Conservation (phyloP, 495 filamentous ascomycete species). For the Xanthoparmelia taractica region DNA sequence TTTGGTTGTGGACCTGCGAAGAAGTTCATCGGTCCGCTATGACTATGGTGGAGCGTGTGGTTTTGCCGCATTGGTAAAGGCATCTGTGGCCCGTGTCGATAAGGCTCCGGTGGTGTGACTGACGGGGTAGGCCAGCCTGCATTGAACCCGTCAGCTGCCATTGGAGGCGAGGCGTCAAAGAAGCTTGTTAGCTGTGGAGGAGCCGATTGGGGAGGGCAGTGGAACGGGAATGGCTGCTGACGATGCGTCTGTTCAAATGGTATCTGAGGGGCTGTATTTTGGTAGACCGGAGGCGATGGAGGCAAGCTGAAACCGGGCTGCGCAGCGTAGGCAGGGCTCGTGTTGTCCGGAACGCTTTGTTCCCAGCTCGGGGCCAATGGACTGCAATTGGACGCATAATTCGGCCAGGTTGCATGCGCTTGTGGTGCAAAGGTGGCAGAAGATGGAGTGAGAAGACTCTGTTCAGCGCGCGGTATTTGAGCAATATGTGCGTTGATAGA, state of each 20-base stretch:
- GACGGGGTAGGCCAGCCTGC: constrained; percentile 16
- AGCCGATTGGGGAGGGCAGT: constrained; percentile 26
- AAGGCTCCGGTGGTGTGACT: constrained; percentile 16
- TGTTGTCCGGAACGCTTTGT: not conserved
- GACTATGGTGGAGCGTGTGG: constrained; percentile 11
- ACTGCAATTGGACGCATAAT: constrained; percentile 9
- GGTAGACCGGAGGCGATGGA: constrained; percentile 7
- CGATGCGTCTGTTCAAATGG: constrained; percentile 6
- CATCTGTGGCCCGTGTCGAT: constrained; percentile 8
- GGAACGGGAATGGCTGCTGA: constrained; percentile 13
- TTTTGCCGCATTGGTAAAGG: constrained; percentile 8
- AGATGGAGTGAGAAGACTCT: constrained; percentile 15
- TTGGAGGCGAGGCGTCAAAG: constrained; percentile 21
- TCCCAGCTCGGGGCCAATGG: constrained; percentile 5
- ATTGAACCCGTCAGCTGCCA: constrained; percentile 15
- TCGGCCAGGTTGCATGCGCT: constrained; percentile 12
- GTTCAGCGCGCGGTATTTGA: constrained; percentile 7
- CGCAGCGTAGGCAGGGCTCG: constrained; percentile 3
- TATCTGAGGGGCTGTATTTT: constrained; percentile 5
- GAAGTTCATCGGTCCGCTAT: constrained; percentile 8
- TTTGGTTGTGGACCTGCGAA: constrained; percentile 4
- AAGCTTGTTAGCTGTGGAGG: constrained; percentile 26
- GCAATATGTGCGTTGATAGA: constrained; percentile 13
- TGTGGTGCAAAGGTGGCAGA: constrained; percentile 16
- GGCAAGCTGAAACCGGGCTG: constrained; percentile 10